Base-by-base conservation (phyloP, 129 eudicot genomes). In the Rutidosis leptorrhynchoides region DNA sequence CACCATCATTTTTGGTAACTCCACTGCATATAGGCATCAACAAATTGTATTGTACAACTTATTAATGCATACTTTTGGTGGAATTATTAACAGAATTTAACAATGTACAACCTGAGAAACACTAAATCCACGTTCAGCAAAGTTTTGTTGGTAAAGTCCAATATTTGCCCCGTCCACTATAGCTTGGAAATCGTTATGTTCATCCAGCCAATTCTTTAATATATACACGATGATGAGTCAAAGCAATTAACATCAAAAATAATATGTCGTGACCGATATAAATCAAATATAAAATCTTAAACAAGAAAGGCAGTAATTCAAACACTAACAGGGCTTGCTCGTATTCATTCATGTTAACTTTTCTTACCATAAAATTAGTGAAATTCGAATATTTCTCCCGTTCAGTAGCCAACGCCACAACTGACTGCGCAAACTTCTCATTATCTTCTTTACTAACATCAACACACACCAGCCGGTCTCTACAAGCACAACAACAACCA, bases 91-190 rank as follows among this genome's bases (percentile, higher is more conserved):
- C n/a, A 43, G 2, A 61, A 71, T 3, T 26, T 1, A 27, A 59
- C n/a, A 68, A 75, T 75, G 53, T 35, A 72, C 74, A 75, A 91
- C 97, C 96, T 87, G 97, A n/a, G 96, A 30, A 64, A 87, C 72
- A 71, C 95, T 86, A 76, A 94, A 94, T 70, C 97, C 95, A 77
- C 99, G 97, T 37, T 94, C 88, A 3, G 86, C 88, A 57, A 94
- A 89, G 77, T 94, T 94, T 71, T 94, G 99, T 69, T 89, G 95
- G 77, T 84, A 94, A 14, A 94, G 85, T 49, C 97, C 99, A 70
- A 89, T 74, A 73, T 93, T 94, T 74, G 97, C 99, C 61, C 86
- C 99, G 69, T 94, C 99, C 58, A 94, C 85, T 55, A 89, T 75
- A 70, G 88, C 87, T 66, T 94, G 88, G 56, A 80, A 94, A 15